Percentiles rank a stretch among this genome's conserved stretches.
phyloP scores from a whole-genome alignment of 345 rosid genomes.

The Brassica cretica region DNA sequence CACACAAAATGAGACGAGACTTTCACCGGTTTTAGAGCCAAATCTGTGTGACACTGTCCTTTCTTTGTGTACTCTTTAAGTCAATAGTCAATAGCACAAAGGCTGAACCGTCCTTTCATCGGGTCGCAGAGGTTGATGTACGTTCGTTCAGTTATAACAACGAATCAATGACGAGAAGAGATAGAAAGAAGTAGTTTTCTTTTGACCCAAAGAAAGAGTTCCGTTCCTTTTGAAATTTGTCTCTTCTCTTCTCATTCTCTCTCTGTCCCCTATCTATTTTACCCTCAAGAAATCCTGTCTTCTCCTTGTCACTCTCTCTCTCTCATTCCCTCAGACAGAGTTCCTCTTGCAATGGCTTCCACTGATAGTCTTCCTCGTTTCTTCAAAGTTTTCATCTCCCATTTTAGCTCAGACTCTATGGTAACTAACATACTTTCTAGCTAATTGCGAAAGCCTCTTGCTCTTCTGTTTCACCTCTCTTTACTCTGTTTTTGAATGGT shows the following conservation, averaged over 20 bases:
- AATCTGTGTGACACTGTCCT: background rate
- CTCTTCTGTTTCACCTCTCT: background rate
- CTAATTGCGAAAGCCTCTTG: background rate
- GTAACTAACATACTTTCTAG: background rate
- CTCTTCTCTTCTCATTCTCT: background rate
- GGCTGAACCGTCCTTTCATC: background rate
- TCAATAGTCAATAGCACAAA: background rate
- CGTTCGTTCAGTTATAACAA: background rate
- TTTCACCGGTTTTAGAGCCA: background rate
- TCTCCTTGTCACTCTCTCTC: background rate
- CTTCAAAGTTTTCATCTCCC: slow-evolving; percentile 26
- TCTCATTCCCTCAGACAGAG: background rate
- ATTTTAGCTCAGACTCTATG: slow-evolving; percentile 17
- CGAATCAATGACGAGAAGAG: background rate
- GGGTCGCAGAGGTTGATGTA: background rate
- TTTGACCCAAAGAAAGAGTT: background rate
- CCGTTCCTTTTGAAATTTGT: background rate
- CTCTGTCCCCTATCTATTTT: background rate
- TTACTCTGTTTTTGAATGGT: slow-evolving; percentile 15
- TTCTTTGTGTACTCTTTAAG: background rate
- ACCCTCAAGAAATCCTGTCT: background rate
- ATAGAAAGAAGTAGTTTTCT: background rate
- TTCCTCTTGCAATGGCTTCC: slow-evolving; percentile 4
- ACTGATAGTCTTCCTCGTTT: slow-evolving; percentile 19
- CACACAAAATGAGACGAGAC: background rate